Evolutionary conservation across 2,329 filamentous ascomycete genomes (phyloP).

Genomic region (Harringtonia aguacate): DNA sequence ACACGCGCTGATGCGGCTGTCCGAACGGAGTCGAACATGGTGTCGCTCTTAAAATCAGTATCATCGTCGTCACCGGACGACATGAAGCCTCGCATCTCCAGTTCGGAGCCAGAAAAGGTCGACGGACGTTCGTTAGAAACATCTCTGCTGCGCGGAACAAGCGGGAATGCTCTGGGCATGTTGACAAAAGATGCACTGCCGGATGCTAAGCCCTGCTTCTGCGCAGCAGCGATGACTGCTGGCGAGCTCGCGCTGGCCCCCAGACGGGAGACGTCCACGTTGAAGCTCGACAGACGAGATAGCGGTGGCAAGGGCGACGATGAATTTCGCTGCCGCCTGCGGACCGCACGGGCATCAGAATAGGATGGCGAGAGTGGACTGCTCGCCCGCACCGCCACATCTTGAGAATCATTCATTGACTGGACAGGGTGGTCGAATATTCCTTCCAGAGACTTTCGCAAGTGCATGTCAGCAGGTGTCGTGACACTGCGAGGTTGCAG

Average conservation of each 20-base stretch:
- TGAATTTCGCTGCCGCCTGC: conserved; percentile 28
- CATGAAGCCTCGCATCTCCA: conserved; percentile 51
- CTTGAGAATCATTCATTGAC: background rate
- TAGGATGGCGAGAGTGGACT: conserved; percentile 4
- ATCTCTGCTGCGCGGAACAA: conserved; percentile 29
- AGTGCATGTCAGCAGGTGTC: conserved; percentile 26
- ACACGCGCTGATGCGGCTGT: conserved; percentile 58
- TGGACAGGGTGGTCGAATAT: conserved; percentile 11
- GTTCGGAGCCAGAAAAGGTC: conserved; percentile 57
- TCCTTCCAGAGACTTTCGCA: conserved; percentile 17
- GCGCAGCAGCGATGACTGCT: background rate
- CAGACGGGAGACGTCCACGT: conserved; percentile 39
- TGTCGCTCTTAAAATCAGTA: conserved; percentile 69
- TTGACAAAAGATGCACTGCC: conserved; percentile 6
- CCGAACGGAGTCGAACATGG: conserved; percentile 64
- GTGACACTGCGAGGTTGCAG: conserved; percentile 25
- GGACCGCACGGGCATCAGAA: conserved; percentile 1
- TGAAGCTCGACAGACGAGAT: conserved; percentile 42
- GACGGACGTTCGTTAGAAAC: conserved; percentile 43
- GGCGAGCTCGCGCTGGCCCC: conserved; percentile 27
- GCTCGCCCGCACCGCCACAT: background rate
- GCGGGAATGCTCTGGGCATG: conserved; percentile 14
- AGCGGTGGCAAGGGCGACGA: conserved; percentile 47
- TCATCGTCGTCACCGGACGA: conserved; percentile 62
- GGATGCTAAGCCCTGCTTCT: background rate